Evolutionary conservation across 2,329 filamentous ascomycete genomes (phyloP), one percentile per base, ranked within the genome.

Genomic region (Hymenoscyphus fraxineus): DNA sequence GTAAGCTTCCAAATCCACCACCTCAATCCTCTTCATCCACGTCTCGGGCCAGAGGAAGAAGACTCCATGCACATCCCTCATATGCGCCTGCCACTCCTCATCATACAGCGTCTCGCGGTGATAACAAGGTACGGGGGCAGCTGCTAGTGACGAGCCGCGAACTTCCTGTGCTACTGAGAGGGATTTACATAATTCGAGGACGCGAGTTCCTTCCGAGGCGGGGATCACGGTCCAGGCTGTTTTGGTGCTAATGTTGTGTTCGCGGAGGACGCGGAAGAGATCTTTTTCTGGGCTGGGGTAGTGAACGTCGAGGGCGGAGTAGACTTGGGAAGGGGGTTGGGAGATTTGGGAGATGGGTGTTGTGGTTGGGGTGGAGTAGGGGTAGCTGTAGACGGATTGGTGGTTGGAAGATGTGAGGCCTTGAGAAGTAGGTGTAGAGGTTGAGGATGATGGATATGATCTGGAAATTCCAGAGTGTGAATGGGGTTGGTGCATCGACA

Each of bases 11-110:
- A 74, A 56, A 62, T 74, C 72, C 47, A 74, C 56, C 4, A 74
- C 72, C 61, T 74, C 72, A 51, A 74, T 69, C 59, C 71, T 63
- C 19, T 67, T 59, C 72, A 74, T 73, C 72, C 72, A 74, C 38
- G 72, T 74, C 44, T 74, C 70, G 1, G 72, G 72, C 72, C 72
- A 74, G 1, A 74, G 51, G 31, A 73, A 56, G 41, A 70, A 73
- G 1, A 74, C 69, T 0, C 72, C 72, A 66, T 74, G 72, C 16
- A 74, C 67, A 66, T 74, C 72, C 22, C 71, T 70, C 70, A 74
- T 74, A 61, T 74, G 72, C 41, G 66, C 65, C 63, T 73, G 71
- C 72, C 72, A 73, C 62, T 73, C 71, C 62, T 73, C 72, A 41
- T 74, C 72, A 38, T 71, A 74, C 1, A 74, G 63, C 10, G 69